phyloP scores from a whole-genome alignment of 2,329 filamentous ascomycete species.

The Clathrospora elynae region DNA sequence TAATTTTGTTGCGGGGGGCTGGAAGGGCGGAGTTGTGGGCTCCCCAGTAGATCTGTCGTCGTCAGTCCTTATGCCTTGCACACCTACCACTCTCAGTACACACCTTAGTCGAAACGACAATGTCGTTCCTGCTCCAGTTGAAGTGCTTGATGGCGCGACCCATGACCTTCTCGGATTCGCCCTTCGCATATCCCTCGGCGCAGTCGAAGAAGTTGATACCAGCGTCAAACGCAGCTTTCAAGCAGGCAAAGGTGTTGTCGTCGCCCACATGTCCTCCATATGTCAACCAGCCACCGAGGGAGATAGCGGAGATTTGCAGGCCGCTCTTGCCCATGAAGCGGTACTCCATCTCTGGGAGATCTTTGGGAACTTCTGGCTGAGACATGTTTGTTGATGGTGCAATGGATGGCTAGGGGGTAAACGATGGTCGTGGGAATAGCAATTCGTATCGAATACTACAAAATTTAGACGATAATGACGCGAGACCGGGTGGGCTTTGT shows the following conservation, averaged over 20 bases:
- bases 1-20: constrained; percentile 62
- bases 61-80: no score
- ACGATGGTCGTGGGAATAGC: background rate
- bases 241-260: constrained; percentile 62
- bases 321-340: constrained; percentile 73
- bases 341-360: constrained; percentile 66
- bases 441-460: no score
- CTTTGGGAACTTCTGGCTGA: constrained; percentile 18
- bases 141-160: constrained; percentile 62
- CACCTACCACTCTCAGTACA: no score
- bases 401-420: background rate
- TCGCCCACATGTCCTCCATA: constrained; percentile 75
- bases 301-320: constrained; percentile 74
- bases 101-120: constrained; percentile 64
- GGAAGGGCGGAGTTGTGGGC: constrained; percentile 53
- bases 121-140: constrained; percentile 62
- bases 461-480: background rate
- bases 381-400: constrained; percentile 2
- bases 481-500: background rate
- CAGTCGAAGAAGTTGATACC: constrained; percentile 67
- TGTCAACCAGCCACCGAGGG: constrained; percentile 67
- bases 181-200: constrained; percentile 60
- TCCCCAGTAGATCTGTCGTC: constrained; percentile 66
- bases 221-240: constrained; percentile 61
- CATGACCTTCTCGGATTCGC: constrained; percentile 61